Conservation (phyloP, 805 yeast genomes). For the Suhomyces faveliae region DNA sequence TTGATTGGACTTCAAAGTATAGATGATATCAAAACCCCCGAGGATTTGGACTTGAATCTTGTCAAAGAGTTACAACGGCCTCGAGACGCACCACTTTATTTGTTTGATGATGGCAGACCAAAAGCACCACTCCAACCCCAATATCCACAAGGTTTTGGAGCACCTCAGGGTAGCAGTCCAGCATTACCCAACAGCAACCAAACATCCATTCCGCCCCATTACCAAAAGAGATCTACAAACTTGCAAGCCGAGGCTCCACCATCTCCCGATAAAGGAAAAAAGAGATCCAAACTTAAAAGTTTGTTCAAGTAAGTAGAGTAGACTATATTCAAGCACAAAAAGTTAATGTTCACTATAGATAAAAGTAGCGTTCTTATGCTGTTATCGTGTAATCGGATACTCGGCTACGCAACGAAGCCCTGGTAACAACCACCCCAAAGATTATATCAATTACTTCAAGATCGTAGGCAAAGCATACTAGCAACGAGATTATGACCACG, state of each 20-base stretch:
- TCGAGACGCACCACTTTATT: conserved; percentile 42
- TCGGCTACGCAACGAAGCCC: background rate
- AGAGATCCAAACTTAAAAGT: conserved; percentile 46
- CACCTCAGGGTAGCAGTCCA: conserved; percentile 12
- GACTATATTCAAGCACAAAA: background rate
- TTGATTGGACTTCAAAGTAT: conserved; percentile 43
- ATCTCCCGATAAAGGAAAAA: conserved; percentile 33
- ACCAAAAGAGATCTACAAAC: conserved; percentile 20
- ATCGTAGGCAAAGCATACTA: background rate
- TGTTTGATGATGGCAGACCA: conserved; percentile 35
- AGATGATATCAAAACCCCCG: conserved; percentile 38
- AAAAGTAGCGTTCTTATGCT: no score
- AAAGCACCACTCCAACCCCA: conserved; percentile 10
- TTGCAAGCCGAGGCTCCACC: conserved; percentile 7
- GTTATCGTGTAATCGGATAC: no score
- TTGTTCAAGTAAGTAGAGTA: conserved; percentile 31
- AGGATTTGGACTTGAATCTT: conserved; percentile 41
- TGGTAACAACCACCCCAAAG: no score
- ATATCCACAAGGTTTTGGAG: conserved; percentile 16
- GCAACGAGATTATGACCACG: no score
- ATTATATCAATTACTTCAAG: background rate
- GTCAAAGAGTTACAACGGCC: conserved; percentile 29
- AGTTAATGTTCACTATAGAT: background rate
- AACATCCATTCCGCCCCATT: conserved; percentile 23
- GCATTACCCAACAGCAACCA: conserved; percentile 5